Evolutionary conservation across 2,329 filamentous ascomycete genomes (phyloP), one percentile per base, ranked within the genome.

Genomic region (Fusarium irregulare): DNA sequence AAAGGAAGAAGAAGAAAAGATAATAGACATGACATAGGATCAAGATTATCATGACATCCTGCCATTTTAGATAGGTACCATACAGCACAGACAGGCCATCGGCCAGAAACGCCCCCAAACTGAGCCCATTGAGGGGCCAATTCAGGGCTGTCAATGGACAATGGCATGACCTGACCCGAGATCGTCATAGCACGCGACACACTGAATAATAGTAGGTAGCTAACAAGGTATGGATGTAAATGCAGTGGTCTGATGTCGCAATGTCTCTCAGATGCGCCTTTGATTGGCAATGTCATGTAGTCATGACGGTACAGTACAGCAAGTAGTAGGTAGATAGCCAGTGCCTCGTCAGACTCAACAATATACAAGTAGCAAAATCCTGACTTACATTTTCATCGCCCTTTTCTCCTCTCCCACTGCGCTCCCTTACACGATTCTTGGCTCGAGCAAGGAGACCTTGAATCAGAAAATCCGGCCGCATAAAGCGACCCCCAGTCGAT

Each of bases 171-270:
- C 63, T 58, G 67, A 63, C 55, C 64, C 58, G 57, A 56, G 64
- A 75, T 73, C 71, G 64, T 48, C 72, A 60, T 72, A 58, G 72
- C 72, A 71, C 71, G 51, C 73, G 66, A 75, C 68, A 65, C 46
- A 37, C 34, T 37, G 34, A n/a, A 37, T 37, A n/a, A 37, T 49
- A 58, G 49, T 49, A 58, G 49, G 45, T 70, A 64, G 60, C 48
- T 64, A 60, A 57, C 34, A 64, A 72, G 71, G 25, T 25, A 25
- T 25, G 64, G 67, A 45, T 55, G 30, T 47, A 28, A 48, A 47
- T 53, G 49, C 37, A 60, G 68, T 74, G 73, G 73, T 53, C 73
- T 75, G 73, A 75, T 75, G 49, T 56, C 20, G 49, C 30, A 21
- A 48, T 66, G 48, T 32, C 45, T 47, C 45, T 34, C 48, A 47